A percentile compares a stretch with the other conserved stretches of the same genome.
phyloP scores from a whole-genome alignment of 768 basidiomycete genomes.

The Leccinum imitatum region DNA sequence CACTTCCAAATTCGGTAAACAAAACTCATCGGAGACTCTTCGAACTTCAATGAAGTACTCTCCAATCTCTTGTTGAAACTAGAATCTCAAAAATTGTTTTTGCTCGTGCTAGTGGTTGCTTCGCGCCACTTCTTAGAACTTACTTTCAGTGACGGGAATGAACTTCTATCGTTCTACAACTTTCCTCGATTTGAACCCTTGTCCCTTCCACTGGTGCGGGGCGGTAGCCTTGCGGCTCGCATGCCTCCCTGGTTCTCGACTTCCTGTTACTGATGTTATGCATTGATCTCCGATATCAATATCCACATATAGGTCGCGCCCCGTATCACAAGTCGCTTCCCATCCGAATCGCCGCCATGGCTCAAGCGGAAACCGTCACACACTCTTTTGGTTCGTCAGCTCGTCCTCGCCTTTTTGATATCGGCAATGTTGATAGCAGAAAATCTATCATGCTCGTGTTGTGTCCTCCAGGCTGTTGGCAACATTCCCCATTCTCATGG shows the following conservation, averaged over 20 bases:
- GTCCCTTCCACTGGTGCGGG: not conserved
- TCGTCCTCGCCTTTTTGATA: conserved; percentile 37
- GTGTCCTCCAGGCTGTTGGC: no score
- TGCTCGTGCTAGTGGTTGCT: not conserved
- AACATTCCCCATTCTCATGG: not conserved
- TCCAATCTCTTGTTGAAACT: no score
- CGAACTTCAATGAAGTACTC: no score
- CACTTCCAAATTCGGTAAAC: not conserved
- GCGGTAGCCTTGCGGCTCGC: not conserved
- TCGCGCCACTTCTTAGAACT: not conserved
- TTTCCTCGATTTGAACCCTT: conserved; percentile 1
- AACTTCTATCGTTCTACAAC: not conserved
- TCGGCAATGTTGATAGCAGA: conserved; percentile 37
- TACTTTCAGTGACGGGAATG: conserved; percentile 5
- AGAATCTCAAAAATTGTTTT: not conserved
- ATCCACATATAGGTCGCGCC: conserved; percentile 7
- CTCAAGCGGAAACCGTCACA: conserved; percentile 30
- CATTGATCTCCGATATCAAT: not conserved
- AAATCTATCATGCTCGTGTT: conserved; percentile 31
- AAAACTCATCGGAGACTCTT: no score
- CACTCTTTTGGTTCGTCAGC: conserved; percentile 29
- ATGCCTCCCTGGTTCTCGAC: conserved; percentile 2
- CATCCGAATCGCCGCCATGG: conserved; percentile 7
- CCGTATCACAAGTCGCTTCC: not conserved
- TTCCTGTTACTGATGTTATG: not conserved